Evolutionary conservation across 2,329 filamentous ascomycete species (phyloP).

Genomic region (Sporothrix brunneoviolacea): DNA sequence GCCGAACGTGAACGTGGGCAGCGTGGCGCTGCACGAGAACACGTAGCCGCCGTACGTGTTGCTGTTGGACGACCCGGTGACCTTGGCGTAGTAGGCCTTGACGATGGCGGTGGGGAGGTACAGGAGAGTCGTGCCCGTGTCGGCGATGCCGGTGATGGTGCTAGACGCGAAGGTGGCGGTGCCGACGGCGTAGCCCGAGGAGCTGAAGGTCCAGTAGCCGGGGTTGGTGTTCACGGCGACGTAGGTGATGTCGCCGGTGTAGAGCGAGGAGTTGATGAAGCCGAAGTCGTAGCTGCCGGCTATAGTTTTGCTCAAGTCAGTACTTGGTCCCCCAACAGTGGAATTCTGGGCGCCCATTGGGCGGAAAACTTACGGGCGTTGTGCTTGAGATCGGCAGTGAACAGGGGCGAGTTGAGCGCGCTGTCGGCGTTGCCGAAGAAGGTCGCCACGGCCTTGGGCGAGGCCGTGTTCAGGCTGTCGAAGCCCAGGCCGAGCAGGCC

Average conservation of each 20-base stretch:
- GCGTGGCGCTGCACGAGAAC: conserved; percentile 28
- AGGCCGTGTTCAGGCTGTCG: conserved; percentile 26
- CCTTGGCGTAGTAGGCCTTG: conserved; percentile 32
- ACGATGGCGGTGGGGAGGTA: conserved; percentile 30
- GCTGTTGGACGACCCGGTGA: conserved; percentile 30
- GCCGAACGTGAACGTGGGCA: conserved; percentile 31
- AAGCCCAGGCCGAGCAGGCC: conserved; percentile 26
- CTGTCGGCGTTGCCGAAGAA: conserved; percentile 31
- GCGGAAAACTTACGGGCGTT: conserved; percentile 5
- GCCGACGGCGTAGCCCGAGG: conserved; percentile 39
- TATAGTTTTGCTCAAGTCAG: no score
- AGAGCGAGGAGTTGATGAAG: conserved; percentile 46
- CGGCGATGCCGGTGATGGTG: conserved; percentile 28
- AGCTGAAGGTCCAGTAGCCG: conserved; percentile 53
- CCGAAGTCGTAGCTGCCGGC: conserved; percentile 46
- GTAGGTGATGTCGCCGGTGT: conserved; percentile 48
- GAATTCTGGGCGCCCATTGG: no score
- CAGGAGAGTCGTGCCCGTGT: conserved; percentile 39
- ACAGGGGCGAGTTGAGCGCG: conserved; percentile 38
- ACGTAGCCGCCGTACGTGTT: conserved; percentile 29
- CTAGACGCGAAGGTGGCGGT: conserved; percentile 38
- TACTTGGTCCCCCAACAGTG: no score
- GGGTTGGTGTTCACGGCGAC: conserved; percentile 39
- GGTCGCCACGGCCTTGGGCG: conserved; percentile 21
- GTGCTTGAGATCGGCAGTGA: conserved; percentile 42